A percentile compares a stretch with the other conserved stretches of the same genome.
Conservation (phyloP, 2,329 filamentous ascomycete species). For the Cercospora nicotianae region DNA sequence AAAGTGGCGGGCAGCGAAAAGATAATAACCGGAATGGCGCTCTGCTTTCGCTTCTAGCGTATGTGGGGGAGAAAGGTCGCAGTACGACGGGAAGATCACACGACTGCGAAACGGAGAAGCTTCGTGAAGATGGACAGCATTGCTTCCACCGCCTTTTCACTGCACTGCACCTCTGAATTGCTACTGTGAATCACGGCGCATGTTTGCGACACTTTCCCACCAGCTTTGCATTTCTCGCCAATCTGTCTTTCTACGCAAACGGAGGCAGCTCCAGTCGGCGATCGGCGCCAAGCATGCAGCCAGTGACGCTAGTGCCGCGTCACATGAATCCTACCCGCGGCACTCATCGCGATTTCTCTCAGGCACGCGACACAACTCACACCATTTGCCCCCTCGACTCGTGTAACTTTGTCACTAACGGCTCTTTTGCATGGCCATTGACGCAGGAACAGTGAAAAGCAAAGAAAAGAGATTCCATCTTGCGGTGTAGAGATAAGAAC, state of each 20-base stretch:
- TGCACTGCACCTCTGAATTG: not conserved
- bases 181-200: not conserved
- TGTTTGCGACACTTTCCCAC: not conserved
- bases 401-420: not conserved
- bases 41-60: not conserved
- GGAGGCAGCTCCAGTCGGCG: conserved; percentile 4
- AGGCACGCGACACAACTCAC: not conserved
- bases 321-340: conserved; percentile 2
- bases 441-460: not conserved
- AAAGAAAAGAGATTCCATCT: not conserved
- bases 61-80: conserved; percentile 3
- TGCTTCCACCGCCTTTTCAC: not conserved
- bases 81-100: not conserved
- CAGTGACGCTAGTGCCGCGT: conserved; percentile 1
- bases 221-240: conserved; percentile 5
- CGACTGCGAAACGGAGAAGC: not conserved
- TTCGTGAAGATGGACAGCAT: not conserved
- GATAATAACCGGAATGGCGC: conserved; percentile 1
- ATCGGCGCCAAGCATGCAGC: not conserved
- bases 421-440: not conserved
- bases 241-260: not conserved
- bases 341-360: not conserved
- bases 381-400: not conserved
- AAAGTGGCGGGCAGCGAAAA: not conserved
- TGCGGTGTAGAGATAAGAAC: not conserved